These are phyloP conservation scores for Urtica urens DNA, from an alignment of 306 rosid genomes.

Conservation along the genomic window DNA sequence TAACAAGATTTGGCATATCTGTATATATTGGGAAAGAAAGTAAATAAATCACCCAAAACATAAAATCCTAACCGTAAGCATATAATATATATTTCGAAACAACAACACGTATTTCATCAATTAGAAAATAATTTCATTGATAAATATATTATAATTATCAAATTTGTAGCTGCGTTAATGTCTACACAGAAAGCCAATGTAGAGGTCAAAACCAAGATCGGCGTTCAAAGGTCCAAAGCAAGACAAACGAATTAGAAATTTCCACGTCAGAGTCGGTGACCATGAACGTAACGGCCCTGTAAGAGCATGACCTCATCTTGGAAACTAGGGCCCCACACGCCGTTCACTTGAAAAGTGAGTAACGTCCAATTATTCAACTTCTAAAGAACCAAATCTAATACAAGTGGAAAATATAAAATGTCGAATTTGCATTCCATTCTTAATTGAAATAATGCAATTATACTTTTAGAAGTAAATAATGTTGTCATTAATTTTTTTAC, in stretches of 20 bases:
- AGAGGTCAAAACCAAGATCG: constrained; percentile 30
- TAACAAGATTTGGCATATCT: background rate
- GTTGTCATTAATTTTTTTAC: no score
- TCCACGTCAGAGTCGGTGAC: constrained; percentile 38
- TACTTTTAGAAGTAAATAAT: no score
- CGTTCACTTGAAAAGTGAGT: constrained; percentile 23
- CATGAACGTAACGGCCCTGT: constrained; percentile 30
- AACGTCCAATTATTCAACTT: constrained; percentile 13
- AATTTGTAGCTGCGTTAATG: background rate
- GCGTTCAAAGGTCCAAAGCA: constrained; percentile 24
- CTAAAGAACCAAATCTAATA: no score
- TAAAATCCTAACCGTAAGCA: background rate
- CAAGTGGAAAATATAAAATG: no score
- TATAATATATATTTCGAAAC: background rate
- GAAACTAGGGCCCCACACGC: constrained; percentile 27
- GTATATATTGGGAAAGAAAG: background rate
- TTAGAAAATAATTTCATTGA: background rate
- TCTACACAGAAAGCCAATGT: background rate
- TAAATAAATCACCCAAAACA: background rate
- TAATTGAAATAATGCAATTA: no score
- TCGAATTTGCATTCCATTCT: no score
- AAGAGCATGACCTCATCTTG: constrained; percentile 25
- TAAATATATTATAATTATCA: no score
- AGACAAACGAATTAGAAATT: constrained; percentile 1
- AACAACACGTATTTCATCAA: no score